Evolutionary conservation across 2,329 filamentous ascomycete genomes (phyloP).

Genomic region (Neofusicoccum sp.): DNA sequence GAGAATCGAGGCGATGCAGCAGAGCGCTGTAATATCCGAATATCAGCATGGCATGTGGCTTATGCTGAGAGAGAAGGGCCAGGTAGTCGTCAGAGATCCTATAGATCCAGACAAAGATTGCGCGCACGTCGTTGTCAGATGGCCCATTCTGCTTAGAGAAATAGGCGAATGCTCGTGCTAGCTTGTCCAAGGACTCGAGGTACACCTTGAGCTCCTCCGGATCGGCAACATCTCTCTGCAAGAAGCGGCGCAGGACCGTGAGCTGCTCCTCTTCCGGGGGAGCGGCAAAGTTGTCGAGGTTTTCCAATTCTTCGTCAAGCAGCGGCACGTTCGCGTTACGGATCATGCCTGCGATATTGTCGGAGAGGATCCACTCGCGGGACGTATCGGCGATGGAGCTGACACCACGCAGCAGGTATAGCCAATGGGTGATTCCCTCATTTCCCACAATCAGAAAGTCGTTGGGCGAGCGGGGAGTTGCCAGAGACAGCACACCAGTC

Average conservation of each 20-base stretch:
- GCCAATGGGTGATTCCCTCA: slow-evolving; percentile 3
- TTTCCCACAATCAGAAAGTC: slow-evolving; percentile 8
- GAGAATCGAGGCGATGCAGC: slow-evolving; percentile 2
- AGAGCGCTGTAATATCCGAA: slow-evolving; percentile 8
- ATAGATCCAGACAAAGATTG: slow-evolving; percentile 7
- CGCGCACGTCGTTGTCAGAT: background rate
- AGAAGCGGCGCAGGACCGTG: slow-evolving; percentile 20
- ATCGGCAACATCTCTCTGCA: slow-evolving; percentile 1
- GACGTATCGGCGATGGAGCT: background rate
- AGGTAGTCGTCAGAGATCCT: slow-evolving; percentile 1
- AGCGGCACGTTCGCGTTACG: background rate
- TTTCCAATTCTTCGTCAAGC: background rate
- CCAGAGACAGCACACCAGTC: background rate
- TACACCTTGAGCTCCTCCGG: background rate
- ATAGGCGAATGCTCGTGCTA: background rate
- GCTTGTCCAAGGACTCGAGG: slow-evolving; percentile 11
- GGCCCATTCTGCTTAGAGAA: background rate
- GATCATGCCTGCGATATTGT: slow-evolving; percentile 11
- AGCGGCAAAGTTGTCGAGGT: slow-evolving; percentile 21
- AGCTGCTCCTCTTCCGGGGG: slow-evolving; percentile 35
- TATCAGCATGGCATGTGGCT: slow-evolving; percentile 4
- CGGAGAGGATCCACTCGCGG: background rate
- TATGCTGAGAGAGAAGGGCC: background rate
- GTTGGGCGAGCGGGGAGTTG: slow-evolving; percentile 2
- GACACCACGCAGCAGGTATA: slow-evolving; percentile 8